Percentiles rank a stretch among this genome's conserved stretches.
Conservation (phyloP, 148 eudicot species). For the Simmondsia chinensis region DNA sequence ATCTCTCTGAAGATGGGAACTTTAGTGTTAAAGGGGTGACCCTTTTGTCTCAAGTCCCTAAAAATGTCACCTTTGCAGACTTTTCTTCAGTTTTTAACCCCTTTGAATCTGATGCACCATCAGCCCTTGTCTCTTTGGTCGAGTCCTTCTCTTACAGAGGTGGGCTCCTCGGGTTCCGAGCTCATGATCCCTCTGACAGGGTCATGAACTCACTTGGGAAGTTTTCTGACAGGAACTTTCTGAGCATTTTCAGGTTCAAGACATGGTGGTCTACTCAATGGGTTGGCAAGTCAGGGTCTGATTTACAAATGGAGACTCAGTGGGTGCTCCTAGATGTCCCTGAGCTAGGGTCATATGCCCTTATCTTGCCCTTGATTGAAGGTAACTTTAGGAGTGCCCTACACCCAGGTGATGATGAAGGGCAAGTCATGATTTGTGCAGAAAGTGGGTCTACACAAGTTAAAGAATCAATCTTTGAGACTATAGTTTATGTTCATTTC, state of each 20-base stretch:
- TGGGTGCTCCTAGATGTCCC: conserved; percentile 49
- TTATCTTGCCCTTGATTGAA: conserved; percentile 34
- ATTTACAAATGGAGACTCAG: conserved; percentile 46
- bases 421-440: conserved; percentile 30
- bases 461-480: conserved; percentile 22
- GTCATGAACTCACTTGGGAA: conserved; percentile 37
- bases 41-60: conserved; percentile 35
- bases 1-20: conserved; percentile 25
- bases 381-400: conserved; percentile 43
- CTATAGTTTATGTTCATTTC: conserved; percentile 45
- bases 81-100: conserved; percentile 23
- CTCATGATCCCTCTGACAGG: conserved; percentile 22
- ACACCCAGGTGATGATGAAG: conserved; percentile 29
- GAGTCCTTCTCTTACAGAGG: conserved; percentile 24
- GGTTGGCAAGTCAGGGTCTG: conserved; percentile 38
- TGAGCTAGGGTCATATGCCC: conserved; percentile 23
- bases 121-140: conserved; percentile 21
- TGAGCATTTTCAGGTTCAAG: conserved; percentile 54
- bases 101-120: conserved; percentile 32
- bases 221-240: conserved; percentile 27
- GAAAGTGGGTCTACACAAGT: conserved; percentile 42
- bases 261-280: conserved; percentile 72
- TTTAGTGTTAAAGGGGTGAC: conserved; percentile 25
- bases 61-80: conserved; percentile 21
- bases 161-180: conserved; percentile 42